These are phyloP conservation scores for Colletotrichum camelliae DNA, from an alignment of 2,329 filamentous ascomycete genomes.

Conservation along the genomic window DNA sequence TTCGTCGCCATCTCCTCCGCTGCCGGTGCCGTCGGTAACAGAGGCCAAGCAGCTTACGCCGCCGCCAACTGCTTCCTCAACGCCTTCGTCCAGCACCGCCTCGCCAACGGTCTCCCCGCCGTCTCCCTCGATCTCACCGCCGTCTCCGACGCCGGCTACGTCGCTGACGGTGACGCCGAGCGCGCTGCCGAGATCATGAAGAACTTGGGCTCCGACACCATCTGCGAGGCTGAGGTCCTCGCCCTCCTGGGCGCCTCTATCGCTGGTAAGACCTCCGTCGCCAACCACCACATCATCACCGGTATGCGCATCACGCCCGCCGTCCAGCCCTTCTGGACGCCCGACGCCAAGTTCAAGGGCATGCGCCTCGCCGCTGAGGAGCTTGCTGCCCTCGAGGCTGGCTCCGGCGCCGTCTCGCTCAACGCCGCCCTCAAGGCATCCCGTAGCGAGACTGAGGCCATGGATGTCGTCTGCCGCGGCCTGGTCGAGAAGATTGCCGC, in stretches of 20 bases:
- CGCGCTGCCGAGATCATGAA: conserved; percentile 51
- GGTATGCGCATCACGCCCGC: conserved; percentile 55
- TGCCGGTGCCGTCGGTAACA: conserved; percentile 56
- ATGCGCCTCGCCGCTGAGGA: conserved; percentile 47
- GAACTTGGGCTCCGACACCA: conserved; percentile 52
- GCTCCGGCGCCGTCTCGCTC: conserved; percentile 39
- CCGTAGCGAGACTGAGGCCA: conserved; percentile 48
- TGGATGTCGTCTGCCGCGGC: conserved; percentile 48
- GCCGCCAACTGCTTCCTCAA: conserved; percentile 55
- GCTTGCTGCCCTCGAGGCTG: conserved; percentile 39
- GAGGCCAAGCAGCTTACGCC: conserved; percentile 58
- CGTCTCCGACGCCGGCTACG: conserved; percentile 55
- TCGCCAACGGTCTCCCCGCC: conserved; percentile 44
- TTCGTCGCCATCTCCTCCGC: conserved; percentile 60
- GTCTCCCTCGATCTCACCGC: conserved; percentile 58
- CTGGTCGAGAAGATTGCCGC: conserved; percentile 53
- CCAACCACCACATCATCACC: conserved; percentile 57
- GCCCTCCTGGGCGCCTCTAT: conserved; percentile 59
- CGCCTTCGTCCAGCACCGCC: conserved; percentile 45
- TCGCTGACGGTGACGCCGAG: conserved; percentile 49
- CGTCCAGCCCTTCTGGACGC: conserved; percentile 56
- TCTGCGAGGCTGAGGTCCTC: conserved; percentile 59
- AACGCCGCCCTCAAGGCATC: conserved; percentile 48
- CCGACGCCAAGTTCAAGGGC: conserved; percentile 59
- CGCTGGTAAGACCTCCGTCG: conserved; percentile 43